A percentile compares a stretch with the other conserved stretches of the same genome.
phyloP scores from a whole-genome alignment of 306 rosid genomes.

The Boehmeria nivea region DNA sequence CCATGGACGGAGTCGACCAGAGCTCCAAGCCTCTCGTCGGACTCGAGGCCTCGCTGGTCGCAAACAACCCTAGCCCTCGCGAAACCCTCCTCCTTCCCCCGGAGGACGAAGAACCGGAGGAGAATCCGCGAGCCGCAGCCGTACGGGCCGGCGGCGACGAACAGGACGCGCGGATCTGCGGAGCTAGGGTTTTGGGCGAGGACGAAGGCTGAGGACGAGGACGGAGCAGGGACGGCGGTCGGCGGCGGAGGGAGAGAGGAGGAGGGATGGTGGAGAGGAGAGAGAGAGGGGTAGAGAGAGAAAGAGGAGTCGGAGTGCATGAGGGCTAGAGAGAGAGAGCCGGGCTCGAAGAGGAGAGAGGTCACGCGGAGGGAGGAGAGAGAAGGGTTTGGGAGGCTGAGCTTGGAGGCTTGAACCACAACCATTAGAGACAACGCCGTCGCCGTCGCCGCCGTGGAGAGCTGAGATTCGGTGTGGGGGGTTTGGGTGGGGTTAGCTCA shows the following conservation, averaged over 20 bases:
- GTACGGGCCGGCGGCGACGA: conserved; percentile 56
- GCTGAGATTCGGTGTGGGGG: conserved; percentile 6
- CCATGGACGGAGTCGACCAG: conserved; percentile 61
- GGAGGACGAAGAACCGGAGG: conserved; percentile 53
- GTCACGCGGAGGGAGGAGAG: conserved; percentile 44
- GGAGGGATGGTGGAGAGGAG: conserved; percentile 33
- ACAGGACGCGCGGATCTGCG: conserved; percentile 34
- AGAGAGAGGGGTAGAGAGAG: conserved; percentile 67
- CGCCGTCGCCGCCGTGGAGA: not conserved
- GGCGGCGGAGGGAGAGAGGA: conserved; percentile 47
- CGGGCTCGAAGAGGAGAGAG: conserved; percentile 71
- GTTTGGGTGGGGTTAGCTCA: not conserved
- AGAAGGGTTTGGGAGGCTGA: conserved; percentile 42
- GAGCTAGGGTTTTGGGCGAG: conserved; percentile 44
- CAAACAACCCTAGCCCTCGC: conserved; percentile 36
- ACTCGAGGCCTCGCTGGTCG: conserved; percentile 37
- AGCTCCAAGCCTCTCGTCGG: conserved; percentile 50
- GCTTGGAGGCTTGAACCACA: conserved; percentile 42
- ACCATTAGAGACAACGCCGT: conserved; percentile 37
- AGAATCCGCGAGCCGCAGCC: conserved; percentile 56
- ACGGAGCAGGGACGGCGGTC: conserved; percentile 59
- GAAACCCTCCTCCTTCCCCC: conserved; percentile 27
- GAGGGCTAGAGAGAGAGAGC: conserved; percentile 71
- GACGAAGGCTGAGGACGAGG: conserved; percentile 73
- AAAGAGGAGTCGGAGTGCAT: conserved; percentile 78